Base-by-base conservation (phyloP, 2,329 filamentous ascomycete species). In the Thelonectria discophora region DNA sequence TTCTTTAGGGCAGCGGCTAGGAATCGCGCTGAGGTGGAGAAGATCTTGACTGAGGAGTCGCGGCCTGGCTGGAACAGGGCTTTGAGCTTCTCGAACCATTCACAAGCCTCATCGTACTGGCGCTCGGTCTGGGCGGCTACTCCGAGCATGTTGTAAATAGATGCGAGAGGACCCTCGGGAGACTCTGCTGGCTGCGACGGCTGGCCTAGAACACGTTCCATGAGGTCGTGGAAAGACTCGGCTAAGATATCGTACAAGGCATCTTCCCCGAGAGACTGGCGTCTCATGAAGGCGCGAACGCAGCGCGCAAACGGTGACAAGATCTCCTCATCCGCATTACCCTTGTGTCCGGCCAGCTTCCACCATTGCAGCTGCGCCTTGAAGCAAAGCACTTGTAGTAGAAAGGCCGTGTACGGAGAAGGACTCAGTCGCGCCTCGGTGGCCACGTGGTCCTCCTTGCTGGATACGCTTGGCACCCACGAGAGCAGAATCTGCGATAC, bases 401-500 rank as follows among this genome's bases (percentile, higher is more conserved):
- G 82, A 51, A 93, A 83, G 1, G 86, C 85, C 2, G 80, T 75
- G 20, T 82, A 77, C 1, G 90, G 88, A 2, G 80, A 79, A 3
- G 88, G 81, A 62, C 82, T 86, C 8, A 87, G 74, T 24, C 82
- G 80, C 9, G 80, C 75, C 61, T 89, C 84, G 4, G 76, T 70
- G 0, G 87, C 87, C 1, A 80, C 66, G 3, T 75, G 75, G 69
- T 94, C 91, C 42, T 89, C 86, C 10, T 86, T 83, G 50, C 80
- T 79, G 2, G 89, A 87, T n/a, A 90, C 80, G 68, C 86, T 90
- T 1, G 91, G 90, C 27, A 88, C 85, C 1, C 93, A 76, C 0
- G 87, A 84, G 1, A 93, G 78, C 0, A 93, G 77, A 3, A 82
- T 81, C 66, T 91, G 88, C 0, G 89, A 87, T 2, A 93, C 72